These are phyloP conservation scores for Pelargonium nanum DNA, from an alignment of 345 rosid species.

Conservation along the genomic window DNA sequence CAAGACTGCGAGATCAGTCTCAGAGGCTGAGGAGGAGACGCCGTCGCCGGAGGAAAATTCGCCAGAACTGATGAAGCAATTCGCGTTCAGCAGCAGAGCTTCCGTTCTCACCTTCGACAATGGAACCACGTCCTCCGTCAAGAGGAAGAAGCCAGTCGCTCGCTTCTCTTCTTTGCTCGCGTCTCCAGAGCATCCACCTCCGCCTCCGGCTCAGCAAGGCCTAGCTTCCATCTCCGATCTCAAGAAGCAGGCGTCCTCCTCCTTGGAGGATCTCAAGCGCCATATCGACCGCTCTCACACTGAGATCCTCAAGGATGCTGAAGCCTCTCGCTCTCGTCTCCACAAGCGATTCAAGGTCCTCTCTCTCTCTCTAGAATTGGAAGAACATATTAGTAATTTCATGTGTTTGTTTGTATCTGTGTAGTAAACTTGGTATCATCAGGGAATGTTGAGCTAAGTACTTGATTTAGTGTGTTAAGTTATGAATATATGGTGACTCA, in stretches of 20 bases:
- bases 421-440: not conserved
- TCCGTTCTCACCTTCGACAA: conserved; percentile 5
- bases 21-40: not conserved
- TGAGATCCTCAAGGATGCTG: conserved; percentile 39
- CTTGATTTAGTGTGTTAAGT: not conserved
- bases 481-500: not conserved
- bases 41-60: not conserved
- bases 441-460: not conserved
- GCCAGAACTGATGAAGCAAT: not conserved
- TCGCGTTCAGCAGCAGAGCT: not conserved
- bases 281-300: conserved; percentile 37
- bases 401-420: not conserved
- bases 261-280: conserved; percentile 32
- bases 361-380: conserved; percentile 2
- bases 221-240: conserved; percentile 31
- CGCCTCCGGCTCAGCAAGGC: conserved; percentile 6
- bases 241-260: conserved; percentile 27
- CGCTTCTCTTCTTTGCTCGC: not conserved
- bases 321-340: conserved; percentile 43
- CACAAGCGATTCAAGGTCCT: conserved; percentile 45
- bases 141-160: conserved; percentile 4
- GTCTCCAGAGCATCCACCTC: not conserved
- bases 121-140: conserved; percentile 3
- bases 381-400: not conserved
- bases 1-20: not conserved